A percentile compares a stretch with the other conserved stretches of the same genome.
Evolutionary conservation across 1,284 basidiomycete species (phyloP).

Genomic region (Peniophora sp.): DNA sequence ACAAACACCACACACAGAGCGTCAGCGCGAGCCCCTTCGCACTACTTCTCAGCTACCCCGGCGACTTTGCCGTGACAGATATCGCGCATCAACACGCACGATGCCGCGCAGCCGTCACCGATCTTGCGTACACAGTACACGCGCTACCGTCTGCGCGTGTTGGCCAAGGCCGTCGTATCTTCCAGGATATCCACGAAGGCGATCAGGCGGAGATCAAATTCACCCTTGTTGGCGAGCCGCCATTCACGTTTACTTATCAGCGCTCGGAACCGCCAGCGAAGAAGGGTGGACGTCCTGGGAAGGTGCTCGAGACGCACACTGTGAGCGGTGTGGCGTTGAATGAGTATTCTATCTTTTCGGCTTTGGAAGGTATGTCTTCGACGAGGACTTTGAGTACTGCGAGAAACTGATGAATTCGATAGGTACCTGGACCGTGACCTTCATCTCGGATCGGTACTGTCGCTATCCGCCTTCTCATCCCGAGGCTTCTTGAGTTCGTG

Average conservation of each 20-base stretch:
- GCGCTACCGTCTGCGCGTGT: constrained; percentile 83
- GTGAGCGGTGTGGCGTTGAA: constrained; percentile 72
- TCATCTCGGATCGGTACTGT: constrained; percentile 79
- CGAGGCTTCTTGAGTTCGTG: constrained; percentile 16
- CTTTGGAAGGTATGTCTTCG: constrained; percentile 64
- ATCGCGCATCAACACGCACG: constrained; percentile 88
- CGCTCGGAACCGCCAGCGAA: constrained; percentile 60
- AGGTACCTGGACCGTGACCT: constrained; percentile 92
- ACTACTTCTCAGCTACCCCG: constrained; percentile 72
- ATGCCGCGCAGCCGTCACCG: constrained; percentile 77
- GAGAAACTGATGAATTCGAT: constrained; percentile 14
- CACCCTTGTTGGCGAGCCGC: constrained; percentile 81
- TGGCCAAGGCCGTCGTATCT: constrained; percentile 71
- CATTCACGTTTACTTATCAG: constrained; percentile 94
- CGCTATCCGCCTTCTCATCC: constrained; percentile 58
- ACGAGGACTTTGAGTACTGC: not conserved
- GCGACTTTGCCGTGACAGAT: constrained; percentile 75
- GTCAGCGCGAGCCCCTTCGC: constrained; percentile 78
- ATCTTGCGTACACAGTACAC: constrained; percentile 74
- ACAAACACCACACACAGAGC: constrained; percentile 68
- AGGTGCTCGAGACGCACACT: constrained; percentile 83
- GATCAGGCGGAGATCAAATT: constrained; percentile 93
- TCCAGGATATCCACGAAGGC: constrained; percentile 87
- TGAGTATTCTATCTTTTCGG: constrained; percentile 84
- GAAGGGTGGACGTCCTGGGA: constrained; percentile 58